Base-by-base conservation (phyloP, 306 rosid genomes). In the Calophaca sinica region DNA sequence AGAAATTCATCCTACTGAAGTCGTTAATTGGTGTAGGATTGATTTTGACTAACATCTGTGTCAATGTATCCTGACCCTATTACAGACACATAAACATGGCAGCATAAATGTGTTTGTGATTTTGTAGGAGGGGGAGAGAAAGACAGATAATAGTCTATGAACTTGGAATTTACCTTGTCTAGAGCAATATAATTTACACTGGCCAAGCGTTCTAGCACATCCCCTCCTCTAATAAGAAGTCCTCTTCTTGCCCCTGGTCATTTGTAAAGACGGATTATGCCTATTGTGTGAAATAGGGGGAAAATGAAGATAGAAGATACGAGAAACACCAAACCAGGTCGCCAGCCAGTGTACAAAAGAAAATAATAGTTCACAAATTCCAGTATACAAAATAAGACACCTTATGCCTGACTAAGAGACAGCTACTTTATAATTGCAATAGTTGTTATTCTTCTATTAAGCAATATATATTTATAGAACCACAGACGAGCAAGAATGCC, bases 171-270 rank as follows among this genome's bases (percentile, higher is more conserved):
- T 80, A 92, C 99, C 93, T 94, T 94, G 85, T 94, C 98, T 49
- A 94, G 80, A 74, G 99, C 97, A 50, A 94, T 76, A 72, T 82
- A 89, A 73, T 92, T 87, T 79, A 92, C 77, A 72, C 83, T 51
- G 38, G 99, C 92, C 84, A 94, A 83, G 79, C 96, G 92, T 81
- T 94, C 96, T 55, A 92, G 84, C 53, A 92, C 96, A 89, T 94
- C 97, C 76, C 97, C 99, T 64, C 99, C 96, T 84, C 99, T 79
- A 53, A 94, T 86, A 75, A 94, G 89, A 85, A 94, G 96, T 80
- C 98, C 99, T 74, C 88, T 92, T 86, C 93, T 88, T 81, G 96
- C 99, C 80, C 99, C 99, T 94, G 89, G 59, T 81, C 77, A 70
- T 78, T 78, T 74, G 53, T 41, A 54, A 66, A 74, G 48, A 64